A percentile compares a stretch with the other conserved stretches of the same genome.
Evolutionary conservation across 345 rosid genomes (phyloP).

Genomic region (Sonneratia caseolaris): DNA sequence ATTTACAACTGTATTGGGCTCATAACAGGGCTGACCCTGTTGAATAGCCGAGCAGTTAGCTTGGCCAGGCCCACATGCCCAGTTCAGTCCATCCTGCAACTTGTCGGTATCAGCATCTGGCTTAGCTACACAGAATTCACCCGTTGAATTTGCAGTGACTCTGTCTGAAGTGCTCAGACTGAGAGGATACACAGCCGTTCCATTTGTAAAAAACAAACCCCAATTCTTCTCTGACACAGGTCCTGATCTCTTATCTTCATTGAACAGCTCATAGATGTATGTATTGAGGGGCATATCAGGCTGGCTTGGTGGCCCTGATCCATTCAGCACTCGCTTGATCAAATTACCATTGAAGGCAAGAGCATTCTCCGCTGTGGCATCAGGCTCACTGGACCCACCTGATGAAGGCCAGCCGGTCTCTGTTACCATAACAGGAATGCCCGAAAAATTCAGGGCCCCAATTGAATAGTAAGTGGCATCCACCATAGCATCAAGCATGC

Average conservation of each 20-base stretch:
- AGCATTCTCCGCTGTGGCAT: conserved; percentile 70
- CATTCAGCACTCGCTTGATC: conserved; percentile 64
- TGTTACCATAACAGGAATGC: conserved; percentile 65
- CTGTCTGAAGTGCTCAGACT: conserved; percentile 28
- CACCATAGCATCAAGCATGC: conserved; percentile 98
- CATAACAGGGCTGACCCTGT: conserved; percentile 55
- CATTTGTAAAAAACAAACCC: conserved; percentile 73
- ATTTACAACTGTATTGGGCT: conserved; percentile 43
- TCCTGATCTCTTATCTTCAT: conserved; percentile 72
- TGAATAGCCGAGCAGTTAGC: conserved; percentile 75
- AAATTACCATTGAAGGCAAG: conserved; percentile 59
- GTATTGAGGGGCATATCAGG: conserved; percentile 55
- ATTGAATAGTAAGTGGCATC: conserved; percentile 95
- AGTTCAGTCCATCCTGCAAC: conserved; percentile 65
- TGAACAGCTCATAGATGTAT: conserved; percentile 81
- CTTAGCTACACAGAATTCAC: conserved; percentile 67
- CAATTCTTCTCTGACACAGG: conserved; percentile 76
- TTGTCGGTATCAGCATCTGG: conserved; percentile 53
- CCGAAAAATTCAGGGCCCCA: conserved; percentile 53
- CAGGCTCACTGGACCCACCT: conserved; percentile 72
- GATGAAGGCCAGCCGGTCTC: conserved; percentile 97
- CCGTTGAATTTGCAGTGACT: conserved; percentile 37
- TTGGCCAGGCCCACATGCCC: conserved; percentile 94
- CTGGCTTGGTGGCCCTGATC: conserved; percentile 89
- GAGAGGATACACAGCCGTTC: conserved; percentile 62